Conservation (phyloP, 306 rosid genomes). For the Malus domestica region DNA sequence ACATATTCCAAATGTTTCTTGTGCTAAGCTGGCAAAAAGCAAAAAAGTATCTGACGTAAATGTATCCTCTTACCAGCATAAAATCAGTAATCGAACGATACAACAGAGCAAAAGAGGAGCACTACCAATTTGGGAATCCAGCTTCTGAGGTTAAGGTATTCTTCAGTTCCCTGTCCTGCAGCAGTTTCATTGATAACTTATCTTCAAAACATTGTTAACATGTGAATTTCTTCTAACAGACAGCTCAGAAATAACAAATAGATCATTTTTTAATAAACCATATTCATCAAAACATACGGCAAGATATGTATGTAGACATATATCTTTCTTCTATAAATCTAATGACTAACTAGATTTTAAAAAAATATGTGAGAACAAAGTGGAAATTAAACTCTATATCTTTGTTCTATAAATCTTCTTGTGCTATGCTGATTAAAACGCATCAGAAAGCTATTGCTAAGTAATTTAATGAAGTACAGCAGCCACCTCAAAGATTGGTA, state of each 20-base stretch:
- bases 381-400: not conserved
- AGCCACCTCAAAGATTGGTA: not conserved
- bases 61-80: constrained; percentile 50
- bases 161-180: not conserved
- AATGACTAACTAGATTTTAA: not conserved
- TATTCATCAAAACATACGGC: not conserved
- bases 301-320: not conserved
- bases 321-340: not conserved
- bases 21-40: not conserved
- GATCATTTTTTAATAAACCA: not conserved
- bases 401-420: no score
- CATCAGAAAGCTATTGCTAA: not conserved
- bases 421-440: not conserved
- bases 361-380: not conserved
- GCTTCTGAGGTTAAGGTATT: constrained; percentile 81
- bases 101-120: constrained; percentile 71
- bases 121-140: constrained; percentile 41
- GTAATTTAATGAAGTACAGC: not conserved
- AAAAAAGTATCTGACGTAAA: constrained; percentile 16
- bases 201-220: not conserved
- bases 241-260: not conserved
- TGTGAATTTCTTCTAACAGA: not conserved
- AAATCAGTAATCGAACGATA: constrained; percentile 70
- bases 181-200: not conserved
- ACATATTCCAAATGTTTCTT: not conserved